phyloP scores from a whole-genome alignment of 257 asterid genomes.

The Salvia splendens region DNA sequence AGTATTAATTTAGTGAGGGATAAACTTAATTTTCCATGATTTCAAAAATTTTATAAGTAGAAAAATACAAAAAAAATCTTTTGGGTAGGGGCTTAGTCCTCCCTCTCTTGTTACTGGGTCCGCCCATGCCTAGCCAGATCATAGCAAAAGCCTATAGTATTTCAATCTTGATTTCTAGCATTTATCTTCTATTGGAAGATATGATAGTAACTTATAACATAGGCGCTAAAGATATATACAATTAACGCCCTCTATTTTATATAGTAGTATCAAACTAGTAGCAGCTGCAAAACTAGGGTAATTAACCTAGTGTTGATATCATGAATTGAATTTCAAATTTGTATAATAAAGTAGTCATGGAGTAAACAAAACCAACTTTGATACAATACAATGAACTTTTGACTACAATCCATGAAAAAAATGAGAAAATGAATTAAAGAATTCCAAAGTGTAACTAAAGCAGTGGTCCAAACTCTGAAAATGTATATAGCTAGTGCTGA shows the following conservation, averaged over 20 bases:
- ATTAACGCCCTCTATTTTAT: neutral
- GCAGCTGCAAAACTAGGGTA: neutral
- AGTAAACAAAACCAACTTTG: conserved; percentile 15
- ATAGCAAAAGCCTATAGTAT: no score
- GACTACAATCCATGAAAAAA: conserved; percentile 15
- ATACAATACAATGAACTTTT: conserved; percentile 16
- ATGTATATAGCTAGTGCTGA: neutral
- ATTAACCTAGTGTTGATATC: neutral
- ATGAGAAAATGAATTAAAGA: conserved; percentile 15
- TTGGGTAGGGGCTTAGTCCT: no score
- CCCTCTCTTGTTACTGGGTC: no score
- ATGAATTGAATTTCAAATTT: conserved; percentile 1
- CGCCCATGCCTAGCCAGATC: no score
- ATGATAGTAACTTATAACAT: no score
- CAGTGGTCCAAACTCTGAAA: conserved; percentile 37
- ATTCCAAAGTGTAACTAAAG: conserved; percentile 20
- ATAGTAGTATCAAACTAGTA: neutral
- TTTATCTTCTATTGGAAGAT: no score
- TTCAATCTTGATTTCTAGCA: neutral
- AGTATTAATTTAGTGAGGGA: no score
- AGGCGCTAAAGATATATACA: neutral
- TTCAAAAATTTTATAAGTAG: no score
- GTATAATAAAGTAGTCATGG: neutral
- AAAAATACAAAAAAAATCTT: no score
- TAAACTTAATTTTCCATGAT: no score